Conservation (phyloP, 2,329 filamentous ascomycete genomes). For the Capronia epimyces region DNA sequence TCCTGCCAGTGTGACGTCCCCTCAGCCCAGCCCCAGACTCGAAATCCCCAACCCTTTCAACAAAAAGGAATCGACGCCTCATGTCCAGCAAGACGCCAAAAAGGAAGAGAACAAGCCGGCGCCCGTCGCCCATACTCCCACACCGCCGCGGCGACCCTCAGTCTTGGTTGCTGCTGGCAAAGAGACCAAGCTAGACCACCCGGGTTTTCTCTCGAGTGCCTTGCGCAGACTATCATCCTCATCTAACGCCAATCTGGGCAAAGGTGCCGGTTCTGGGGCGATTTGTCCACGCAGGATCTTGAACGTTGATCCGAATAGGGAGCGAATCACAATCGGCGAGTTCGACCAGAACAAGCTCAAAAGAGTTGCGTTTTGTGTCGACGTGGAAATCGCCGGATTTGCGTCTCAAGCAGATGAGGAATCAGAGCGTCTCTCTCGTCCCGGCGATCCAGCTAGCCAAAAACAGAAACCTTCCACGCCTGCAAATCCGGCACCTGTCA, state of each 20-base stretch:
- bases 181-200: slow-evolving; percentile 57
- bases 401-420: slow-evolving; percentile 66
- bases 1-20: slow-evolving; percentile 10
- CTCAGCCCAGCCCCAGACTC: slow-evolving; percentile 34
- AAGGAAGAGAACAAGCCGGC: slow-evolving; percentile 33
- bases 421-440: slow-evolving; percentile 40
- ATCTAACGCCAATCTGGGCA: slow-evolving; percentile 46
- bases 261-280: slow-evolving; percentile 54
- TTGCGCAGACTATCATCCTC: slow-evolving; percentile 76
- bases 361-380: slow-evolving; percentile 89
- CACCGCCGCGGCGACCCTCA: slow-evolving; percentile 22
- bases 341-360: slow-evolving; percentile 75
- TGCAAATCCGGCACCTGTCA: slow-evolving; percentile 31
- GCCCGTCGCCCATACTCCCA: slow-evolving; percentile 55
- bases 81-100: slow-evolving; percentile 37
- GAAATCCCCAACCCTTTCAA: slow-evolving; percentile 44
- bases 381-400: slow-evolving; percentile 90
- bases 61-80: slow-evolving; percentile 35
- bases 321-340: slow-evolving; percentile 72
- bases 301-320: slow-evolving; percentile 75
- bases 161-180: slow-evolving; percentile 29
- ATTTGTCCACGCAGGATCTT: slow-evolving; percentile 74
- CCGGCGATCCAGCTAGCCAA: slow-evolving; percentile 17
- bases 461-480: slow-evolving; percentile 29
- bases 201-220: slow-evolving; percentile 73